Base-by-base conservation (phyloP, 768 basidiomycete genomes). In the Lentinula boryana region DNA sequence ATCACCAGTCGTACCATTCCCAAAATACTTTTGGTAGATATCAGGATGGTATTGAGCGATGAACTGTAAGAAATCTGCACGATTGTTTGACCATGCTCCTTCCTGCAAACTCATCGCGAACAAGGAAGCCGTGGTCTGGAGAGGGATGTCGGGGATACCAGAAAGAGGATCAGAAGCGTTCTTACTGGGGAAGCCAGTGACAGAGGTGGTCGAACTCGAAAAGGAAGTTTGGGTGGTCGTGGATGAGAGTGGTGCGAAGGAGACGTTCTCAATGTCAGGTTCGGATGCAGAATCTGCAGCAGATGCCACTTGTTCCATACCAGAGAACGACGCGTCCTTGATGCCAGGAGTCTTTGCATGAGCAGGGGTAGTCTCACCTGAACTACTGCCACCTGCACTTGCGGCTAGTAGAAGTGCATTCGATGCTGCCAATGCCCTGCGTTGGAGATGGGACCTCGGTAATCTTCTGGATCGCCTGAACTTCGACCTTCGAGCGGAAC, bases 81-180 rank as follows among this genome's bases (percentile, higher is more conserved):
- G 23, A 16, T 50, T 31, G 21, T 59, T 59, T 27, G 44, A 33
- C 58, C 58, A 59, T 15, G 58, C 58, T 7, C 58, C 58, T 32
- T 43, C 31, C 35, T 59, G 44, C 3, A 59, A 18, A n/a, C 32
- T 33, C 36, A 43, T 48, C 12, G 41, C 27, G 41, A 57, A 57
- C 1, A 57, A 3, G 13, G 23, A 43, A 46, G 41, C 21, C 8
- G 31, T 48, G 5, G 23, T 43, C 21, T 57, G 32, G 35, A 54
- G 52, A 12, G 52, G 21, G 16, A 48, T 23, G 44, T 44, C 56
- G 5, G 56, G 56, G 36, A 57, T 16, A 16, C 32, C 23, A 3
- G 41, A 43, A 4, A 57, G 41, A 4, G 40, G 40, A 32, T 57
- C 56, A 16, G 52, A 21, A 33, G 50, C 15, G 50, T 31, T 35